Evolutionary conservation across 2,329 filamentous ascomycete species (phyloP), one percentile per base, ranked within the genome.

Genomic region (Penicillium sp.): DNA sequence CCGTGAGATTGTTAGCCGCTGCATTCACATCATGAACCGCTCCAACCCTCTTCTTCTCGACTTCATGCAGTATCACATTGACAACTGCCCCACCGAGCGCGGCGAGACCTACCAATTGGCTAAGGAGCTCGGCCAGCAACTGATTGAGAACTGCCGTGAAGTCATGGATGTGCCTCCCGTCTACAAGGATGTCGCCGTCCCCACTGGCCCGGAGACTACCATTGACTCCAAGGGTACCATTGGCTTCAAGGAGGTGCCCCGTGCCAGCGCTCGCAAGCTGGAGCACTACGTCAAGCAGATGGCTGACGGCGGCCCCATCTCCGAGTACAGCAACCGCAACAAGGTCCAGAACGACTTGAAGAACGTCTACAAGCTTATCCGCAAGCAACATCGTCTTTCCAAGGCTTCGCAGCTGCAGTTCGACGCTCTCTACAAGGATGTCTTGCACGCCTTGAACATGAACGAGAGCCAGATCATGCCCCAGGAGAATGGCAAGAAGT

Each of bases 31-130:
- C 77, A 99, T 99, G 94, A 99, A 97, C 81, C 90, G 94, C 59
- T 96, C 94, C 29, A 99, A 97, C 73, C 94, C 94, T 2, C 89
- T 91, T 31, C 86, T 99, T 1, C 84, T 99, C 54, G 93, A 99
- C 66, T 99, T 97, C 77, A 99, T 99, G 94, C 94, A 99, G 73
- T 97, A 99, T 68, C 94, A 99, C 79, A 99, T 99, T 69, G 94
- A 99, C 69, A 94, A 97, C 80, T 97, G 93, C 79, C 94, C 94
- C 0, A 92, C 92, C 0, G 92, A 99, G 71, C 89, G 93, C 47
- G 94, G 94, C 55, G 94, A 99, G 79, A 99, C 94, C 1, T 99
- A 99, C 77, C 85, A 94, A 77, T 87, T 99, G n/a, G 94, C 94
- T 39, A 96, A 99, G 79, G 87, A 94, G 75, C 88, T 99, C 21